Evolutionary conservation across 495 filamentous ascomycete genomes (phyloP), one percentile per base, ranked within the genome.

Genomic region (Aspergillus affinis): DNA sequence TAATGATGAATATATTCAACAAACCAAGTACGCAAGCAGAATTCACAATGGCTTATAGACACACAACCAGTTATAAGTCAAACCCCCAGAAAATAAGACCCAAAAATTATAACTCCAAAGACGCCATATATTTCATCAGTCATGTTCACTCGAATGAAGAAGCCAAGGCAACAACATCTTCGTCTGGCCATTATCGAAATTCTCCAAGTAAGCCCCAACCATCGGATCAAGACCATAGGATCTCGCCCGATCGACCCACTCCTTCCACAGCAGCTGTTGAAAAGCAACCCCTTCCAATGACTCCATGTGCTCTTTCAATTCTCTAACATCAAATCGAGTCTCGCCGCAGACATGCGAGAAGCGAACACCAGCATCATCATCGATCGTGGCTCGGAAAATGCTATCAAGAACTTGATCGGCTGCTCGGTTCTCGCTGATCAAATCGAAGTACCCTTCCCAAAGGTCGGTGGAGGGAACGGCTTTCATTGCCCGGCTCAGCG

Each of bases 271-370:
- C 12, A 41, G 36, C 36, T 41, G 9, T 15, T 41, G 36, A 41
- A 41, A 41, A 41, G 36, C 36, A 41, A 13, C 36, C 36, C 36
- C 36, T 10, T 41, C 36, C 36, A 10, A 15, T 4, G 0, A 2
- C 36, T 46, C 45, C 55, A 45, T 20, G 7, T 21, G 23, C 29
- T 12, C 21, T 45, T 51, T 26, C 21, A 51, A 29, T n/a, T 51
- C 21, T 29, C 49, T 1, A 4, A 21, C 49, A 10, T 41, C 36
- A 10, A 41, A 41, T 2, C 29, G 49, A 29, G 49, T 21, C 49
- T 51, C 49, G n/a, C 49, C 49, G 29, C n/a, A 27, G 23, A 27
- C 49, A 51, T 27, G 21, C 12, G 29, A n/a, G 29, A 23, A 51
- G 4, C 49, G 49, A 23, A 51, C 49, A 6, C 49, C n/a, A 12